These are phyloP conservation scores for Xenosphaeropsis pyriputrescens DNA, from an alignment of 2,329 filamentous ascomycete species.

Conservation along the genomic window DNA sequence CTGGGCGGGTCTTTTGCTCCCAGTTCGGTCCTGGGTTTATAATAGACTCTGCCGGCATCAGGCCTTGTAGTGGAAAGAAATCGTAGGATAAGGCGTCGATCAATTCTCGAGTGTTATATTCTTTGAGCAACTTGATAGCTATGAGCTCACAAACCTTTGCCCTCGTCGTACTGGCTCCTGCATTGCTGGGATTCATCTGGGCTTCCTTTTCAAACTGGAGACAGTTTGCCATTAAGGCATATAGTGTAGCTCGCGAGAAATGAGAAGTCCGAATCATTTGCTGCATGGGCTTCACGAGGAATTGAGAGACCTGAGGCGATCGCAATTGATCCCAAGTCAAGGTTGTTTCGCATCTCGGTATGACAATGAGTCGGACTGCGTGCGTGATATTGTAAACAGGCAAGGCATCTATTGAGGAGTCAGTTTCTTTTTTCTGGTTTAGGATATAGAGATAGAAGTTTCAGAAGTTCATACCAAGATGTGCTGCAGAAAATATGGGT, in stretches of 20 bases:
- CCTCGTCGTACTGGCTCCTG: conserved; percentile 70
- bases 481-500: conserved; percentile 67
- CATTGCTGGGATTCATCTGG: conserved; percentile 67
- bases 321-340: conserved; percentile 89
- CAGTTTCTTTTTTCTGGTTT: conserved; percentile 1
- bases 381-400: conserved; percentile 87
- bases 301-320: conserved; percentile 92
- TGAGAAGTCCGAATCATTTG: conserved; percentile 73
- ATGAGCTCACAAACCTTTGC: conserved; percentile 83
- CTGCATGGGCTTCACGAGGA: conserved; percentile 89
- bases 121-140: conserved; percentile 77
- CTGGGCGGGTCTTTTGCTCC: conserved; percentile 29
- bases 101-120: conserved; percentile 77
- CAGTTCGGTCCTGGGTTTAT: conserved; percentile 20
- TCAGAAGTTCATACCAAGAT: conserved; percentile 43
- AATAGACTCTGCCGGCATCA: conserved; percentile 33
- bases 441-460: conserved; percentile 1
- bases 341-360: conserved; percentile 78
- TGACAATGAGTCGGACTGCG: conserved; percentile 71
- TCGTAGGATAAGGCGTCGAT: conserved; percentile 93
- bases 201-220: conserved; percentile 86
- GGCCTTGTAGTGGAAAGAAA: conserved; percentile 80
- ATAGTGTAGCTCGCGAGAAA: conserved; percentile 75
- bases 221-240: conserved; percentile 85
- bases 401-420: conserved; percentile 49